Evolutionary conservation across 2,329 filamentous ascomycete genomes (phyloP).

Genomic region (Colletotrichum sp.): DNA sequence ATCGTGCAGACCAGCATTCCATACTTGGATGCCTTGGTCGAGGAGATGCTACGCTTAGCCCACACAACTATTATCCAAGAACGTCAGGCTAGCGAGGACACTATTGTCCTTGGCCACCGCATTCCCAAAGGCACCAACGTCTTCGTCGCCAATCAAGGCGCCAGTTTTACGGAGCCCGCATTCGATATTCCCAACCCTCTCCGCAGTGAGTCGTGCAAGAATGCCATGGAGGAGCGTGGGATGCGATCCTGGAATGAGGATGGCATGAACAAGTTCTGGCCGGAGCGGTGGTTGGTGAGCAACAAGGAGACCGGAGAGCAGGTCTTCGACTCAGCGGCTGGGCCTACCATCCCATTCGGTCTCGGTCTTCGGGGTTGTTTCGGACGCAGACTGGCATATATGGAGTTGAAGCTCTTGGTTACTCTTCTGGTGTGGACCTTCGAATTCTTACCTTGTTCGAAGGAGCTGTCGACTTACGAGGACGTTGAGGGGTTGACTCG

Average conservation of each 20-base stretch:
- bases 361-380: slow-evolving; percentile 29
- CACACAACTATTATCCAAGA: slow-evolving; percentile 23
- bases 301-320: neutral
- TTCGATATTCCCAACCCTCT: slow-evolving; percentile 18
- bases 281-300: slow-evolving; percentile 24
- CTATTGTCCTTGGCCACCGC: slow-evolving; percentile 25
- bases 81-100: slow-evolving; percentile 28
- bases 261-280: slow-evolving; percentile 19
- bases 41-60: slow-evolving; percentile 31
- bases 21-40: slow-evolving; percentile 33
- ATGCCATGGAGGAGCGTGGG: neutral
- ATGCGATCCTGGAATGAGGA: neutral
- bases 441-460: slow-evolving; percentile 18
- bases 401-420: slow-evolving; percentile 31
- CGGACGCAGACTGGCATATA: slow-evolving; percentile 30
- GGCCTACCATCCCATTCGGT: slow-evolving; percentile 29
- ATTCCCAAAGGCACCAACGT: slow-evolving; percentile 31
- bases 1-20: slow-evolving; percentile 21
- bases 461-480: neutral
- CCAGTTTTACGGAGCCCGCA: neutral
- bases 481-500: neutral
- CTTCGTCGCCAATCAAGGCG: slow-evolving; percentile 5
- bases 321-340: slow-evolving; percentile 27
- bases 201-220: neutral
- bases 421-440: slow-evolving; percentile 33